These are phyloP conservation scores for Nectriaceae sp. DNA, from an alignment of 2,329 filamentous ascomycete species.

Conservation along the genomic window DNA sequence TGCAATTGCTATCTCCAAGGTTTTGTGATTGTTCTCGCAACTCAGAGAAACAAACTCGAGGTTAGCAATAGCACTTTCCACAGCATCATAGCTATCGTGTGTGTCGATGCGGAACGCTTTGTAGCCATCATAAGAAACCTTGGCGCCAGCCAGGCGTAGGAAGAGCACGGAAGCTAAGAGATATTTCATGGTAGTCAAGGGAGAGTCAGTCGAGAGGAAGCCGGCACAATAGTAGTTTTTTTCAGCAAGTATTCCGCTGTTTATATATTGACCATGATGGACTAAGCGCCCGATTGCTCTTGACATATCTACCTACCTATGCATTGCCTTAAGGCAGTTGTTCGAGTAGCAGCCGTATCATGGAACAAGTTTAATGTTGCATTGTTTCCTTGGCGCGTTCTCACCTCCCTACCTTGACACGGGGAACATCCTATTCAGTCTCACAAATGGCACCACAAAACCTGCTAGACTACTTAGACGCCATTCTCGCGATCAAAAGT, in stretches of 20 bases:
- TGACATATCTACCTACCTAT: too few relatives aligned
- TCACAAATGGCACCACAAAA: background rate
- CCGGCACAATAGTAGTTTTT: background rate
- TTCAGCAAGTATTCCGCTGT: background rate
- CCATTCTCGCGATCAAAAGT: background rate
- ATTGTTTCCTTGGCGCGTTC: background rate
- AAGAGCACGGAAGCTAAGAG: background rate
- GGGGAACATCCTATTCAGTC: background rate
- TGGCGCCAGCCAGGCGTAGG: background rate
- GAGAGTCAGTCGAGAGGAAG: background rate
- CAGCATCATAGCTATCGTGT: slow-evolving; percentile 11
- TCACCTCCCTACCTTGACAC: background rate
- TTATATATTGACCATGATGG: background rate
- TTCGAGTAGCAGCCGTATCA: slow-evolving; percentile 7
- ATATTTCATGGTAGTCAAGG: background rate
- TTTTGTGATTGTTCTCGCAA: slow-evolving; percentile 22
- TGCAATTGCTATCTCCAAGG: slow-evolving; percentile 28
- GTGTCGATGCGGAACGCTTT: slow-evolving; percentile 28
- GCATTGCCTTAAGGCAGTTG: slow-evolving; percentile 12
- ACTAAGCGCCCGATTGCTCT: too few relatives aligned
- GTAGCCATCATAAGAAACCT: slow-evolving; percentile 27
- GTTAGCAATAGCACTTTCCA: slow-evolving; percentile 14
- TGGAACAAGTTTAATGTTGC: background rate
- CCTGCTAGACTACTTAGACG: background rate
- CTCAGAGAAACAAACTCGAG: slow-evolving; percentile 26